phyloP scores from a whole-genome alignment of 1,284 basidiomycete species.

The Laetiporus sulphureus region DNA sequence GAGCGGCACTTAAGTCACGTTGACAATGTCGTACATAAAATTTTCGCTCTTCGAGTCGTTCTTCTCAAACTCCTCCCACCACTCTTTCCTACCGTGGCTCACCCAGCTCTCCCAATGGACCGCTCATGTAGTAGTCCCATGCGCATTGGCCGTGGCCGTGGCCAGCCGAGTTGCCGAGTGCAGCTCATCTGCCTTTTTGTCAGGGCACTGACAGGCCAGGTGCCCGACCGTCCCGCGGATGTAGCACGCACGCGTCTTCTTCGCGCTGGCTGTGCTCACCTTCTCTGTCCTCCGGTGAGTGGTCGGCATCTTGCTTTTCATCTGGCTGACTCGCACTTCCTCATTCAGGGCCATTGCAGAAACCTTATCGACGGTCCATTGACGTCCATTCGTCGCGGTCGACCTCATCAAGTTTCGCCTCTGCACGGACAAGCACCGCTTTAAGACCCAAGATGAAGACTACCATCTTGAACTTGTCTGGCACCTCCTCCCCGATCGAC shows the following conservation, averaged over 20 bases:
- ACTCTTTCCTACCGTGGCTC: too few relatives aligned
- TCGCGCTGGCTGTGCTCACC: background rate
- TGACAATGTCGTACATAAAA: too few relatives aligned
- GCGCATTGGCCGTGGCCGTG: slow-evolving; percentile 1
- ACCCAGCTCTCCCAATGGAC: too few relatives aligned
- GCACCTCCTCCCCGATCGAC: background rate
- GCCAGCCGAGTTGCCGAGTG: too few relatives aligned
- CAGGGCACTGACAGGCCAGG: background rate
- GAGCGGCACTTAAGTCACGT: too few relatives aligned
- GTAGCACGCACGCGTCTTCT: background rate
- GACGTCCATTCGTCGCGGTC: background rate
- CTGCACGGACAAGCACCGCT: background rate
- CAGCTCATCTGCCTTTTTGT: background rate
- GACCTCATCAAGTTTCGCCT: background rate
- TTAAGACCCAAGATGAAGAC: background rate
- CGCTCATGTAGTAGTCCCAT: too few relatives aligned
- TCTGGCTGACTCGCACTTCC: background rate
- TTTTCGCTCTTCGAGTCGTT: too few relatives aligned
- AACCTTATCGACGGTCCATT: background rate
- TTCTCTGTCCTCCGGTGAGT: background rate
- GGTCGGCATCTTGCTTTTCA: background rate
- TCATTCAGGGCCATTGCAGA: background rate
- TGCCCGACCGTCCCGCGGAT: background rate
- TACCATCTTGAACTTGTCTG: background rate
- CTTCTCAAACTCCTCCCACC: too few relatives aligned